phyloP scores from a whole-genome alignment of 176 grass and related monocot species.

The Alopecurus myosuroides region DNA sequence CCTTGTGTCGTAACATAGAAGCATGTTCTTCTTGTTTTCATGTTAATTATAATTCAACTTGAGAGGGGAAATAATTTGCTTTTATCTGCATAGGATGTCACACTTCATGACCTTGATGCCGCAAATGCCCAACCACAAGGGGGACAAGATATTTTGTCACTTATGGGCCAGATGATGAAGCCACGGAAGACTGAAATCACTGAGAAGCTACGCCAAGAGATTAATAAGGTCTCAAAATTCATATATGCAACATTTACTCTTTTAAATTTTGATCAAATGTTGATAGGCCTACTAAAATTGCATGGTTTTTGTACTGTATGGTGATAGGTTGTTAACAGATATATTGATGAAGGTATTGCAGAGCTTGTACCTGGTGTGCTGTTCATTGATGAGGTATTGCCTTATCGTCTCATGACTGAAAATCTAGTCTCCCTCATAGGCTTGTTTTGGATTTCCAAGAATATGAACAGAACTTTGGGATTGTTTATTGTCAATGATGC shows the following conservation, averaged over 20 bases:
- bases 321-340: conserved; percentile 82
- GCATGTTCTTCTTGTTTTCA: neutral
- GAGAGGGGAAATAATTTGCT: conserved; percentile 2
- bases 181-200: conserved; percentile 95
- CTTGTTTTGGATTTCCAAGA: neutral
- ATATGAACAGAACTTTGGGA: neutral
- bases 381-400: conserved; percentile 87
- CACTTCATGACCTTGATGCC: conserved; percentile 90
- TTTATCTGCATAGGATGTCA: conserved; percentile 70
- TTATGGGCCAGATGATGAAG: conserved; percentile 99
- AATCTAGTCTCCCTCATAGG: neutral
- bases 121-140: conserved; percentile 99
- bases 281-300: neutral
- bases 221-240: conserved; percentile 71
- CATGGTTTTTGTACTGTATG: conserved; percentile 6
- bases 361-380: conserved; percentile 95
- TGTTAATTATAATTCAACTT: neutral
- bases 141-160: conserved; percentile 92
- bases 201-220: conserved; percentile 89
- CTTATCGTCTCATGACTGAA: conserved; percentile 15
- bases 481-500: neutral
- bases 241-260: neutral
- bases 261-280: neutral
- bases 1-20: neutral
- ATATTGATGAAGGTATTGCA: conserved; percentile 91